phyloP scores from a whole-genome alignment of 1,284 basidiomycete species.

The Lentinus polychrous region DNA sequence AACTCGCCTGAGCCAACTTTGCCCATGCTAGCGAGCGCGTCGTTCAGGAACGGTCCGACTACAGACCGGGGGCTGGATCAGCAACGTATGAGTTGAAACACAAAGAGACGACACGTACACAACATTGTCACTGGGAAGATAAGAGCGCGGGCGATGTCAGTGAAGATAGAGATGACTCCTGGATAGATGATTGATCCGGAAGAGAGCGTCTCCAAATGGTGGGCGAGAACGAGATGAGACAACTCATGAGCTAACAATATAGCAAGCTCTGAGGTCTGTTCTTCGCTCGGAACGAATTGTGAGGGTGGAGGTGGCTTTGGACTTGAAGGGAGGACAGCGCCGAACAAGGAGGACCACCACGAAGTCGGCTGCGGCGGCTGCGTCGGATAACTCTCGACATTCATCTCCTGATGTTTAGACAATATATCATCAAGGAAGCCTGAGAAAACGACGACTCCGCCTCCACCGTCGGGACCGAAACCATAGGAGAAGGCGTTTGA shows the following conservation, averaged over 20 bases:
- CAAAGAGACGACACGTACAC: conserved; percentile 22
- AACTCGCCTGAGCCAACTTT: conserved; percentile 71
- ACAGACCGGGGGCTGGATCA: neutral
- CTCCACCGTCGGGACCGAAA: conserved; percentile 83
- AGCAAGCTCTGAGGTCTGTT: conserved; percentile 80
- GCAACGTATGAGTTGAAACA: neutral
- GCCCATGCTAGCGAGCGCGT: conserved; percentile 77
- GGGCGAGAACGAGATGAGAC: conserved; percentile 78
- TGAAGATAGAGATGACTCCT: conserved; percentile 65
- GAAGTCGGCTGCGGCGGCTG: conserved; percentile 25
- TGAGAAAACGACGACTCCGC: conserved; percentile 85
- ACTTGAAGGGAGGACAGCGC: conserved; percentile 26
- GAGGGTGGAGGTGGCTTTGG: conserved; percentile 20
- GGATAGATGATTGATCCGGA: conserved; percentile 79
- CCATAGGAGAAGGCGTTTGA: conserved; percentile 89
- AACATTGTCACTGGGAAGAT: conserved; percentile 85
- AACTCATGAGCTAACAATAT: conserved; percentile 85
- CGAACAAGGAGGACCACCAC: conserved; percentile 45
- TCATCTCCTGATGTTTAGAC: conserved; percentile 25
- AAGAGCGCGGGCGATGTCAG: conserved; percentile 70
- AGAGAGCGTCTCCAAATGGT: conserved; percentile 85
- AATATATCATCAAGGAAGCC: conserved; percentile 83
- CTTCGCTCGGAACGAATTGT: conserved; percentile 56
- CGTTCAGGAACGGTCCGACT: conserved; percentile 85
- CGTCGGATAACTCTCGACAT: neutral